Percentiles rank a stretch among this genome's conserved stretches.
These are phyloP conservation scores for Phytophthora colocasiae DNA, from an alignment of 352 stramenopile species.

Conservation along the genomic window DNA sequence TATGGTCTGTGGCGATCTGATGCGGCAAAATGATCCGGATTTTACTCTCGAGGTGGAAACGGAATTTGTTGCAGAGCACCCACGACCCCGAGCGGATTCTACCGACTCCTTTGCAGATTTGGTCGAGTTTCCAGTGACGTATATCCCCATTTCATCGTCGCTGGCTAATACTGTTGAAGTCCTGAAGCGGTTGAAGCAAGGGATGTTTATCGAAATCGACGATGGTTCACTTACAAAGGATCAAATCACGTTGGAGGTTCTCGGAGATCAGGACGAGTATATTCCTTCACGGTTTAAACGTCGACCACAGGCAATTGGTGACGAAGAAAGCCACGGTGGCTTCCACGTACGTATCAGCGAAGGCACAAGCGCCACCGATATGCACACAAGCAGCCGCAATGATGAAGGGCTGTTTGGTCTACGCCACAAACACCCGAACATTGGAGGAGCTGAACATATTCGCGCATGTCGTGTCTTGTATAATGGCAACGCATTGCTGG, in stretches of 20 bases:
- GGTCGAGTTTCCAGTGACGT: conserved; percentile 71
- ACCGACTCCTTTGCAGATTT: conserved; percentile 53
- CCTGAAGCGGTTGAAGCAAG: conserved; percentile 53
- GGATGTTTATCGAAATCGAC: conserved; percentile 76
- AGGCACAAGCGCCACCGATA: conserved; percentile 29
- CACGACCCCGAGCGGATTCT: conserved; percentile 51
- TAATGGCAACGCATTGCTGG: conserved; percentile 73
- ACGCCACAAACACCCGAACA: conserved; percentile 50
- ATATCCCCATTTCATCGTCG: conserved; percentile 66
- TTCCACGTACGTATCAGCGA: conserved; percentile 59
- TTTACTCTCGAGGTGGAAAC: conserved; percentile 50
- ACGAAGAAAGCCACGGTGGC: conserved; percentile 28
- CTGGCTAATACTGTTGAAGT: conserved; percentile 63
- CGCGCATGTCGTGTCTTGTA: conserved; percentile 76
- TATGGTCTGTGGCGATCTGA: conserved; percentile 53
- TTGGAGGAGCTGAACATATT: conserved; percentile 64
- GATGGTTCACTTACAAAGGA: conserved; percentile 82
- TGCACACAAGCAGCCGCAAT: conserved; percentile 21
- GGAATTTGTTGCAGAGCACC: conserved; percentile 22
- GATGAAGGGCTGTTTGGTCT: conserved; percentile 51
- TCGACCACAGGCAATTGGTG: conserved; percentile 8
- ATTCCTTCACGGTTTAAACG: conserved; percentile 50
- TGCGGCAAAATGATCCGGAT: conserved; percentile 60
- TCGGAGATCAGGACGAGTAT: conserved; percentile 68
- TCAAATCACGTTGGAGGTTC: conserved; percentile 79